A percentile compares a stretch with the other conserved stretches of the same genome.
phyloP scores from a whole-genome alignment of 345 rosid species.

The Limnanthes douglasii region DNA sequence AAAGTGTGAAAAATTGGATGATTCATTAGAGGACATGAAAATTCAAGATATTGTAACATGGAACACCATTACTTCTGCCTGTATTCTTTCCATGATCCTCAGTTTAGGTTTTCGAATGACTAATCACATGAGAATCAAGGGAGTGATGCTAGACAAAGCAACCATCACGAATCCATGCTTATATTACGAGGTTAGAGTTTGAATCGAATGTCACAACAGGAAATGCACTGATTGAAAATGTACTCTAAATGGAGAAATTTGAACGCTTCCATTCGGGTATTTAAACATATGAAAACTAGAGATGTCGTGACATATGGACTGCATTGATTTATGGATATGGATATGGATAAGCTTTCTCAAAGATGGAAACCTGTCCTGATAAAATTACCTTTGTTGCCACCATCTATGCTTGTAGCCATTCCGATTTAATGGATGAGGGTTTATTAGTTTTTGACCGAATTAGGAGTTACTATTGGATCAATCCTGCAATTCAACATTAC shows the following conservation, averaged over 20 bases:
- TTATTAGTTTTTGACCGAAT: constrained; percentile 31
- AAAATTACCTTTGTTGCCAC: constrained; percentile 34
- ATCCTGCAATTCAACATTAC: constrained; percentile 31
- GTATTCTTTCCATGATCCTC: constrained; percentile 31
- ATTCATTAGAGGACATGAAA: constrained; percentile 24
- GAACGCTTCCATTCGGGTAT: constrained; percentile 19
- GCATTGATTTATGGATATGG: constrained; percentile 45
- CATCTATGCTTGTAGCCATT: constrained; percentile 61
- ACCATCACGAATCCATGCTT: constrained; percentile 43
- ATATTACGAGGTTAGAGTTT: constrained; percentile 30
- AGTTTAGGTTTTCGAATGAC: constrained; percentile 27
- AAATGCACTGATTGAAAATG: constrained; percentile 56
- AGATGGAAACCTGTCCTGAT: constrained; percentile 45
- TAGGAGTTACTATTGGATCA: constrained; percentile 28
- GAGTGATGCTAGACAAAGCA: constrained; percentile 25
- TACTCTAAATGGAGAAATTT: constrained; percentile 56
- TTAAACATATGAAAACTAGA: constrained; percentile 31
- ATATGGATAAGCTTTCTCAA: constrained; percentile 36
- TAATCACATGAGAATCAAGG: constrained; percentile 24
- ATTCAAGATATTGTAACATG: constrained; percentile 37
- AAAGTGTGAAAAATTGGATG: constrained; percentile 26
- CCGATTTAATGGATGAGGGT: constrained; percentile 66
- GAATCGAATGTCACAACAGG: constrained; percentile 28
- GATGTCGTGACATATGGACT: constrained; percentile 76
- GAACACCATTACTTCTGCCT: constrained; percentile 45